Evolutionary conservation across 352 stramenopile species (phyloP), one percentile per base, ranked within the genome.

Genomic region (Pythium scleroteichum): DNA sequence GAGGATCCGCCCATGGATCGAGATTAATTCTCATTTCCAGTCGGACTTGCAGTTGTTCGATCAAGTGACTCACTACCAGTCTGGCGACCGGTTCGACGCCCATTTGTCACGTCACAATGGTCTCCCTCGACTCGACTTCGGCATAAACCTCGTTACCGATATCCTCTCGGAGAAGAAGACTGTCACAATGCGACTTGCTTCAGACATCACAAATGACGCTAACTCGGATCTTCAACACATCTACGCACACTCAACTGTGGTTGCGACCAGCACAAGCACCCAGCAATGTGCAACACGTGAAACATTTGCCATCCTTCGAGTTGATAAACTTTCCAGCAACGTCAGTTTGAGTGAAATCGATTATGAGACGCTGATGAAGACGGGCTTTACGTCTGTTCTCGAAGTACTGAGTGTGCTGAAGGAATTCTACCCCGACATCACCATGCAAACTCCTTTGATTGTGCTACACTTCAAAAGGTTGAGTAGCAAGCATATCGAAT

Each of bases 161-260:
- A 81, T 92, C 26, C 41, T 82, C 1, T 19, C 40, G 4, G 52
- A 71, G 53, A 55, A 53, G 5, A 92, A 92, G 55, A 79, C 65
- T 0, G 71, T 89, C 32, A 92, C 80, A 22, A 90, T 92, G 75
- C 83, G 82, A 1, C 67, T 90, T 4, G 17, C 73, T 8, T 86
- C 77, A 0, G 82, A 89, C 51, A 42, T 75, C 3, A 33, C 68
- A 17, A 52, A 66, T 40, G 80, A 92, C 46, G 14, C 4, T 1
- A 85, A 87, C 46, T 92, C 83, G 27, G 75, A 89, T 53, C 64
- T 92, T 17, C 12, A 27, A 9, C 35, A 41, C 2, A 78, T 89
- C 9, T 77, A 69, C 32, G 40, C 35, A 2, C 61, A 71, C 35
- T 71, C 75, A 10, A 64, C 72, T 9, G 77, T 79, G 20, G 19